Base-by-base conservation (phyloP, 75 land plant species). In the Chamaecyparis obtusa region DNA sequence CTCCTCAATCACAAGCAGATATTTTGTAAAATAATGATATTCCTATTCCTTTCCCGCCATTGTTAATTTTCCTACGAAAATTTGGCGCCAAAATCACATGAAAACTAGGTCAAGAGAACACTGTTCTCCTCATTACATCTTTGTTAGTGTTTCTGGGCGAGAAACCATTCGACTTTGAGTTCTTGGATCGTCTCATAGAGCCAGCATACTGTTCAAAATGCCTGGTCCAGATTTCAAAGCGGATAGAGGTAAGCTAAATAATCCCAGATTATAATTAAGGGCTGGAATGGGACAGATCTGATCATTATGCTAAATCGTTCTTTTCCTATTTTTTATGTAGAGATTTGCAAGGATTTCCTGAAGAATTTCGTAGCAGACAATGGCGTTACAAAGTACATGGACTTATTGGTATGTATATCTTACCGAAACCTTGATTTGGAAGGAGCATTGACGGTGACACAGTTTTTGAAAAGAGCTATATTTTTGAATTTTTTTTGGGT, bases 301-400 rank as follows among this genome's bases (percentile, higher is more conserved):
- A 14, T 9, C 32, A 46, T 46, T 24, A 51, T 51, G 55, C 33
- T 32, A 30, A 21, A 14, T 27, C 36, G 24, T 71, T 41, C 32
- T 21, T 9, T 9, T 15, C n/a, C 33, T 24, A 19, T 32, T 19
- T n/a, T 82, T 36, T 33, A 76, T 72, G 78, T 93, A 98, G 99
- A 86, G 30, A 87, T 91, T 32, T 98, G 99, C 46, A 94, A 91
- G 88, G 99, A 97, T 11, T 96, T 98, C 84, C 88, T 98, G 46
- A 85, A 83, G 85, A 93, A 90, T 87, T 97, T 91, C 86, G 91
- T 94, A 41, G 95, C 92, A 72, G 92, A 84, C 71, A 84, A 92
- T 88, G 99, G 99, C 24, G 94, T 90, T 33, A 86, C 92, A 48
- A 98, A 95, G 77, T 98, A 98, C 92, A 89, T 97, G 89, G 94